Evolutionary conservation across 2,329 filamentous ascomycete species (phyloP).

Genomic region (Fusarium equiseti): DNA sequence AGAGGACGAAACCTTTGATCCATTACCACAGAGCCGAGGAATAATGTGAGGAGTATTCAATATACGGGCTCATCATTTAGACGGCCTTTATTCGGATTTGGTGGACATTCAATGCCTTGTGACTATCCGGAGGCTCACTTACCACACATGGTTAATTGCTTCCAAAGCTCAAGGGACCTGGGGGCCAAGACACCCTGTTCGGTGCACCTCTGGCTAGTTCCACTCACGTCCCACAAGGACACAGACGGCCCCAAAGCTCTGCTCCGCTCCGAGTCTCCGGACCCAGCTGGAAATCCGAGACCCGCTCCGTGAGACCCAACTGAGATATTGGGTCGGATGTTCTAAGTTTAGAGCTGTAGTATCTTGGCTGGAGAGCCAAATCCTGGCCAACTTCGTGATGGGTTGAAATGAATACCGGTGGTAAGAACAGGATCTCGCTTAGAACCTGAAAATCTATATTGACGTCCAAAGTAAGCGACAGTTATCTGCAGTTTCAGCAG

Average conservation of each 20-base stretch:
- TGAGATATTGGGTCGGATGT: neutral
- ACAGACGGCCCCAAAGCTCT: constrained; percentile 7
- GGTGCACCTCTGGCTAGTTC: constrained; percentile 1
- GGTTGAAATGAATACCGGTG: constrained; percentile 1
- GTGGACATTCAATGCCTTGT: neutral
- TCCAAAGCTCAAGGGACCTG: constrained; percentile 6
- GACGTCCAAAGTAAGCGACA: constrained; percentile 14
- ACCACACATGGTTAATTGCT: neutral
- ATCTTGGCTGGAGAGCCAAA: neutral
- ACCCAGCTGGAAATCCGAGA: neutral
- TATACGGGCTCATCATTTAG: neutral
- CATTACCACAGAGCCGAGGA: constrained; percentile 24
- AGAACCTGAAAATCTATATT: constrained; percentile 4
- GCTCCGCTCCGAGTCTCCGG: constrained; percentile 8
- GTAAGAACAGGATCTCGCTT: constrained; percentile 14
- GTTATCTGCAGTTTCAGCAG: constrained; percentile 17
- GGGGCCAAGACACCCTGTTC: neutral
- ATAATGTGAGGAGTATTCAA: constrained; percentile 20
- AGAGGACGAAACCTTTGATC: constrained; percentile 34
- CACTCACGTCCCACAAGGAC: constrained; percentile 4
- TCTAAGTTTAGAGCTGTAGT: neutral
- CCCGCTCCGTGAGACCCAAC: constrained; percentile 13
- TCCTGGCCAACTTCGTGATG: neutral
- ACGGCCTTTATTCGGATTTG: neutral
- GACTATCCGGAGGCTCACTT: neutral